A percentile compares a stretch with the other conserved stretches of the same genome.
Conservation (phyloP, 2,329 filamentous ascomycete genomes). For the Helotiales sp. region DNA sequence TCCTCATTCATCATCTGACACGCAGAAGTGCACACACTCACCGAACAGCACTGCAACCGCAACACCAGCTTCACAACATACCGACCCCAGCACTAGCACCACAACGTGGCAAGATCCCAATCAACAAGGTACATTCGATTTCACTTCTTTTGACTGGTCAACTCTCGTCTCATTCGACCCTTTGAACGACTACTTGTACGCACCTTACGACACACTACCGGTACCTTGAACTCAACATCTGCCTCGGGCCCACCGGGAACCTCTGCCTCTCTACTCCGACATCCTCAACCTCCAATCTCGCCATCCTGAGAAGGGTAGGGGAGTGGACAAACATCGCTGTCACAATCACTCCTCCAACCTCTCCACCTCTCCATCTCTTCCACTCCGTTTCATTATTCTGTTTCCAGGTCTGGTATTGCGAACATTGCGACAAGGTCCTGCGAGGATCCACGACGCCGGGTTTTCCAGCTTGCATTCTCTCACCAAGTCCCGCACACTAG, state of each 20-base stretch:
- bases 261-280: neutral
- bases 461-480: no score
- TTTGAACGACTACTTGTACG: neutral
- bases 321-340: no score
- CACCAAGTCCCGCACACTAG: no score
- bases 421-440: no score
- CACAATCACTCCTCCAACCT: no score
- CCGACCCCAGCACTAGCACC: neutral
- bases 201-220: neutral
- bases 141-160: neutral
- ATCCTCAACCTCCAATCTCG: no score
- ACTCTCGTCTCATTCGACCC: neutral
- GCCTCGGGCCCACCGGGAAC: neutral
- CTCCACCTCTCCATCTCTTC: no score
- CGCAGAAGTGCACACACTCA: neutral
- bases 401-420: no score
- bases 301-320: no score
- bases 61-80: neutral
- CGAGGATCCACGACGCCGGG: no score
- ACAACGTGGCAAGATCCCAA: neutral
- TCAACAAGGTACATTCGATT: neutral
- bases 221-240: neutral
- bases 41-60: neutral
- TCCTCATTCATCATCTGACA: neutral
- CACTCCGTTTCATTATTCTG: no score